Evolutionary conservation across 306 rosid species (phyloP).

Genomic region (Vachellia pachyceras): DNA sequence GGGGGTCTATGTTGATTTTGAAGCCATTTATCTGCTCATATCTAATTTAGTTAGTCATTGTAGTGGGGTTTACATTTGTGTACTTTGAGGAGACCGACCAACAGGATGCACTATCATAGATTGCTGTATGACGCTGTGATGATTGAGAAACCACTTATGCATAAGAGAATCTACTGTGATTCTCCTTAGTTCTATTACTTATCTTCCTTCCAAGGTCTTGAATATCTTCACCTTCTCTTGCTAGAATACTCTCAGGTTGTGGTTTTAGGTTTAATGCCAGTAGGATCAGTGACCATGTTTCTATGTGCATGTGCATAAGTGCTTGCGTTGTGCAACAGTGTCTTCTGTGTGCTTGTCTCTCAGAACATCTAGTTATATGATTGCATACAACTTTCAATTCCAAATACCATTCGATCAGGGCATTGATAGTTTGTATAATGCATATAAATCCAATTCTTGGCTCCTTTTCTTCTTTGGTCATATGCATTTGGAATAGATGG

Average conservation of each 20-base stretch:
- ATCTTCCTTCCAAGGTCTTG: neutral
- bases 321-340: neutral
- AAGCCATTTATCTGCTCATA: neutral
- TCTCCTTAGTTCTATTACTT: conserved; percentile 19
- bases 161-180: conserved; percentile 8
- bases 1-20: conserved; percentile 18
- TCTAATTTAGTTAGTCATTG: neutral
- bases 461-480: neutral
- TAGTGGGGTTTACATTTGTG: neutral
- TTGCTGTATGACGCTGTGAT: neutral
- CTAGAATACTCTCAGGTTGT: conserved; percentile 10
- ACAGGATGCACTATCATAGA: neutral
- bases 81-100: neutral
- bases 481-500: conserved; percentile 12
- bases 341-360: conserved; percentile 11
- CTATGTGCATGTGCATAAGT: neutral
- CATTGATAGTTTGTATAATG: conserved; percentile 10
- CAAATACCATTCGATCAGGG: conserved; percentile 25
- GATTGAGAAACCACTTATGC: no score
- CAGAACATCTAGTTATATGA: conserved; percentile 5
- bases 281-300: neutral
- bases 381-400: conserved; percentile 27
- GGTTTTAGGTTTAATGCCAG: conserved; percentile 33
- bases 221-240: conserved; percentile 10
- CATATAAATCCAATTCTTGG: neutral